Conservation (phyloP, 768 basidiomycete species). For the Agrocybe praecox region DNA sequence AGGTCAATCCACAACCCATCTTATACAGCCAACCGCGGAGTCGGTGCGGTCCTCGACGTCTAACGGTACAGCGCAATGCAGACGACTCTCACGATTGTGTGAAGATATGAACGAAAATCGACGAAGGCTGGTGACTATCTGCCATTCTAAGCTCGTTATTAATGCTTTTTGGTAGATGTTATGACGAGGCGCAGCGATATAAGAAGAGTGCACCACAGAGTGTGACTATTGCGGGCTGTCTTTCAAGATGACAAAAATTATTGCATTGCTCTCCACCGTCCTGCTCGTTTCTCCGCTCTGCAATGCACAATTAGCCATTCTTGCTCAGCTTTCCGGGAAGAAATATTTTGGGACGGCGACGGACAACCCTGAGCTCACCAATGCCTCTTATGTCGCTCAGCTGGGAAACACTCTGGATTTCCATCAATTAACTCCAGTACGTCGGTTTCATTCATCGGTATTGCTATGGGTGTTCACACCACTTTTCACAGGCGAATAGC, state of each 20-base stretch:
- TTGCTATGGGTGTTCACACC: not conserved
- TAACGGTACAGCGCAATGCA: not conserved
- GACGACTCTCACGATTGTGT: slow-evolving; percentile 19
- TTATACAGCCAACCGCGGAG: slow-evolving; percentile 8
- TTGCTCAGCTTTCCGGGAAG: slow-evolving; percentile 44
- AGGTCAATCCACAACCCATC: not conserved
- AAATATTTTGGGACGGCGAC: slow-evolving; percentile 53
- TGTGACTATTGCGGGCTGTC: not conserved
- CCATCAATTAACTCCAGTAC: slow-evolving; percentile 47
- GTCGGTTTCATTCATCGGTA: not conserved
- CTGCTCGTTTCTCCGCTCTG: slow-evolving; percentile 10
- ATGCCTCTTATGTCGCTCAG: slow-evolving; percentile 40
- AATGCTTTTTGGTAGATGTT: slow-evolving; percentile 6
- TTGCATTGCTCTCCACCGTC: slow-evolving; percentile 5
- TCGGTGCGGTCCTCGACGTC: slow-evolving; percentile 3
- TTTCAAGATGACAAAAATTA: slow-evolving; percentile 12
- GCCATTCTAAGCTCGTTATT: not conserved
- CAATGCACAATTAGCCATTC: slow-evolving; percentile 16
- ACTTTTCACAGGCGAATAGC: slow-evolving; percentile 36
- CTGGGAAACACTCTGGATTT: slow-evolving; percentile 43
- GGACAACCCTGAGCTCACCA: slow-evolving; percentile 48
- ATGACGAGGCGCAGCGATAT: not conserved
- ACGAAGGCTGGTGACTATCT: not conserved
- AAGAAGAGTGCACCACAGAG: not conserved
- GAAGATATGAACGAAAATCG: slow-evolving; percentile 12